Evolutionary conservation across 441 rosid genomes (phyloP), one percentile per base, ranked within the genome.

Genomic region (Erodium moschatum): DNA sequence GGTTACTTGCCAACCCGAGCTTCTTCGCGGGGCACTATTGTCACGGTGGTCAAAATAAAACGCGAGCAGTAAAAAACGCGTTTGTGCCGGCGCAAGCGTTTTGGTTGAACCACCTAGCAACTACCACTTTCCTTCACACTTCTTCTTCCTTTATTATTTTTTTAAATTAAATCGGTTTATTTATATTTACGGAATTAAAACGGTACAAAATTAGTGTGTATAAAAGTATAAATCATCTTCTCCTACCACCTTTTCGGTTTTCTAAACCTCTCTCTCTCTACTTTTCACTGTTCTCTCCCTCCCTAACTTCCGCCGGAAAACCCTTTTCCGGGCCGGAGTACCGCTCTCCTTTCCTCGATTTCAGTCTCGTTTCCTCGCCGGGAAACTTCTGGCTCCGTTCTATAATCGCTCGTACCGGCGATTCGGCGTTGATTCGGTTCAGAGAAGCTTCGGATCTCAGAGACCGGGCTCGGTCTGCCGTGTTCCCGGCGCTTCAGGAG

Each of bases 91-190:
- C 66, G 74, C 63, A 29, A 65, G 83, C 85, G 90, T 88, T 38
- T 88, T 91, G 92, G 97, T 89, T 90, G 95, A 92, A 92, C 96
- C 80, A 91, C 97, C 97, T 82, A 87, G 87, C 96, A 78, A 87
- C 97, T 72, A 85, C 93, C 90, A 73, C 91, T 58, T 82, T 83
- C 85, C 85, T 81, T 83, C 82, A 68, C 86, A 77, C 74, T 69
- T 71, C 77, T 74, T 79, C 80, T 67, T 71, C 76, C 66, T 76
- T 71, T 16, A 1, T 6, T 6, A 3, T 58, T 10, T 9, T 58
- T 6, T 56, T 56, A 15, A 4, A 15, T 58, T 58, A 56, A 46
- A 46, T n/a, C 0, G 12, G 1, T 52, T 58, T 58, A 58, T 56
- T 56, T 58, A 15, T 58, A 8, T 58, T 58, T 19, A 48, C 18